Conservation (phyloP, 371 early-diverging fungal species). For the Lichtheimia ornata region DNA sequence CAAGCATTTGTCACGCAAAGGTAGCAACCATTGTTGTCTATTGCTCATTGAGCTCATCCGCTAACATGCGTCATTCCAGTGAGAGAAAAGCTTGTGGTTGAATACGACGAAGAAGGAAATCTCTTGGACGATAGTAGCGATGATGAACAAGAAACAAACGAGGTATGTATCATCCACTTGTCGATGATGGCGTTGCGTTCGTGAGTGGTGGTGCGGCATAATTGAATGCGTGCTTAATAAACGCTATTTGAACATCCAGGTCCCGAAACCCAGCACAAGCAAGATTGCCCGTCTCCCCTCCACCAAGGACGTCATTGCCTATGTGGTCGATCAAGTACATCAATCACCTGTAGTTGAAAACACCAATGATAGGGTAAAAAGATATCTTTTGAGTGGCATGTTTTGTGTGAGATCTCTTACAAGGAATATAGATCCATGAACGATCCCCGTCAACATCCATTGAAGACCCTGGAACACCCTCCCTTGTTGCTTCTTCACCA, state of each 20-base stretch:
- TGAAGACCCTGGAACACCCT: slow-evolving; percentile 2
- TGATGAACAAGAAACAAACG: slow-evolving; percentile 21
- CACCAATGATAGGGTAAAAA: slow-evolving; percentile 1
- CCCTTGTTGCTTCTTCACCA: slow-evolving; percentile 6
- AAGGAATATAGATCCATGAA: too few species aligned
- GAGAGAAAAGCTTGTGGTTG: slow-evolving; percentile 41
- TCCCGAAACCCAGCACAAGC: slow-evolving; percentile 5
- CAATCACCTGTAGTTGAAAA: background rate
- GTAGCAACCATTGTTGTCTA: slow-evolving; percentile 16
- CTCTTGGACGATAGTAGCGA: slow-evolving; percentile 34
- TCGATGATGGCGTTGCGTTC: background rate
- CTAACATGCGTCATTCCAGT: slow-evolving; percentile 17
- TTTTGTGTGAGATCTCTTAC: too few species aligned
- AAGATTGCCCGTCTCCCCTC: slow-evolving; percentile 17
- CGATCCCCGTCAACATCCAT: too few species aligned
- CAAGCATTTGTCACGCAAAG: slow-evolving; percentile 34
- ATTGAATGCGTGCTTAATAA: too few species aligned
- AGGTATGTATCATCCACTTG: background rate
- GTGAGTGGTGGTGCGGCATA: background rate
- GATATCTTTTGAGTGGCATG: too few species aligned
- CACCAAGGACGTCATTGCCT: slow-evolving; percentile 27
- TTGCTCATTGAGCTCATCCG: background rate
- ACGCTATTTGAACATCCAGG: background rate
- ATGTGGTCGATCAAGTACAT: slow-evolving; percentile 21
- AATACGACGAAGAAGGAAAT: slow-evolving; percentile 51